Conservation (phyloP, 208 protist species). For the Leishmania gerbilli region DNA sequence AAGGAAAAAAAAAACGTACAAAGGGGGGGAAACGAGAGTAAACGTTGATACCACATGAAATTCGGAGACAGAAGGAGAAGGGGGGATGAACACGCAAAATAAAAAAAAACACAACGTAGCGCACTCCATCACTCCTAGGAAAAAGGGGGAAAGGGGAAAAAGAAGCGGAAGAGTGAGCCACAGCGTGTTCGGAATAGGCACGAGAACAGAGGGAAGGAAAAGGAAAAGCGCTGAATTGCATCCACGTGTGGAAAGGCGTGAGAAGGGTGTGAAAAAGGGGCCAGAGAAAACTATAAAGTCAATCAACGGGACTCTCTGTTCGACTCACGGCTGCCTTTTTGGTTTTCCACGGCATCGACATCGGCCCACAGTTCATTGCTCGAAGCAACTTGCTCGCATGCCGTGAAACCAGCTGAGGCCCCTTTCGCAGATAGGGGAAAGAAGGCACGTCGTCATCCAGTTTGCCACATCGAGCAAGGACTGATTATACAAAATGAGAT, state of each 20-base stretch:
- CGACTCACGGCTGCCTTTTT: not conserved
- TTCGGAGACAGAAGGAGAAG: not conserved
- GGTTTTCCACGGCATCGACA: not conserved
- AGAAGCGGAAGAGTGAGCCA: not conserved
- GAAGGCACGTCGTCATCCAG: constrained; percentile 7
- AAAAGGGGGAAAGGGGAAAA: not conserved
- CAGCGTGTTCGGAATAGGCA: not conserved
- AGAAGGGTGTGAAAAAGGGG: not conserved
- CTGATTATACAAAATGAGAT: constrained; percentile 13
- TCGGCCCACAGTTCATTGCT: not conserved
- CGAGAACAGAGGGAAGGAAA: not conserved
- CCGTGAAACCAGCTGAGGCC: not conserved
- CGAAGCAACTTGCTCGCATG: not conserved
- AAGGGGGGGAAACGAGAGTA: not conserved
- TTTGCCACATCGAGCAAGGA: constrained; percentile 12
- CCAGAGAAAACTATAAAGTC: not conserved
- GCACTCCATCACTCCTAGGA: not conserved
- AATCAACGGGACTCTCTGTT: not conserved
- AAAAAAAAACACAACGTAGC: not conserved
- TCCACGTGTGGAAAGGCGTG: not conserved
- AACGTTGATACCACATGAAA: not conserved
- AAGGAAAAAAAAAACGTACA: not conserved
- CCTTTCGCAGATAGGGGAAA: constrained; percentile 1
- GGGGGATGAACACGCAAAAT: not conserved
- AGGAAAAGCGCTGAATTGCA: not conserved